Evolutionary conservation across 352 stramenopile genomes (phyloP).

Genomic region (Phytophthora podocarpi): DNA sequence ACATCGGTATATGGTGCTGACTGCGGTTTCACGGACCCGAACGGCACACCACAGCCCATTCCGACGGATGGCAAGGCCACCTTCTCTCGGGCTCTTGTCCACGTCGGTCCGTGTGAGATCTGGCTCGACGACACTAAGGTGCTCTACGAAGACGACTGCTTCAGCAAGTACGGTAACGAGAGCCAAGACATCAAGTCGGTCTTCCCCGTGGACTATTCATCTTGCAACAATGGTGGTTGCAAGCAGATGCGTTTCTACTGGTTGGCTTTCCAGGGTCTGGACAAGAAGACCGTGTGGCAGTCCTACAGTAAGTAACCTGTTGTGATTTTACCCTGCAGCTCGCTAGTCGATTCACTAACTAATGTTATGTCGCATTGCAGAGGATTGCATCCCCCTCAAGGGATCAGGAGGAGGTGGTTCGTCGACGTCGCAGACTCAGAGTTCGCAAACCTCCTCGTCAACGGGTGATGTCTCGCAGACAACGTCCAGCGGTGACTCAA

Average conservation of each 20-base stretch:
- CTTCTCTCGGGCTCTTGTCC: conserved; percentile 38
- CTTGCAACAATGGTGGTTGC: conserved; percentile 34
- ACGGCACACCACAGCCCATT: conserved; percentile 39
- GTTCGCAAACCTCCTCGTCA: conserved; percentile 11
- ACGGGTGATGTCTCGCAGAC: conserved; percentile 18
- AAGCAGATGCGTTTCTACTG: conserved; percentile 51
- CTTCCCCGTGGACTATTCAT: conserved; percentile 47
- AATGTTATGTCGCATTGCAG: conserved; percentile 12
- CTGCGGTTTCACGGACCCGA: conserved; percentile 42
- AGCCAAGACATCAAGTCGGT: conserved; percentile 47
- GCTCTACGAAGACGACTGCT: conserved; percentile 40
- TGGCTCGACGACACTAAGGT: no score
- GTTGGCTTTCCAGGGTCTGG: conserved; percentile 44
- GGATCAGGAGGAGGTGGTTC: conserved; percentile 28
- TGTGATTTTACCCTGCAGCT: not conserved
- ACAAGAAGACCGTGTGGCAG: conserved; percentile 47
- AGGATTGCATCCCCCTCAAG: conserved; percentile 43
- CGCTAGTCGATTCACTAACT: not conserved
- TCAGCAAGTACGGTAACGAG: conserved; percentile 36
- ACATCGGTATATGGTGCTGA: conserved; percentile 40
- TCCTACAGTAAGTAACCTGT: conserved; percentile 42
- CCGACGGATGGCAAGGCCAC: conserved; percentile 41
- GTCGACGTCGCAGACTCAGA: conserved; percentile 10
- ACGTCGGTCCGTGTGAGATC: conserved; percentile 42
- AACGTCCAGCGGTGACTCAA: conserved; percentile 12